phyloP scores from a whole-genome alignment of 352 stramenopile genomes.

The Pythium diclinum region DNA sequence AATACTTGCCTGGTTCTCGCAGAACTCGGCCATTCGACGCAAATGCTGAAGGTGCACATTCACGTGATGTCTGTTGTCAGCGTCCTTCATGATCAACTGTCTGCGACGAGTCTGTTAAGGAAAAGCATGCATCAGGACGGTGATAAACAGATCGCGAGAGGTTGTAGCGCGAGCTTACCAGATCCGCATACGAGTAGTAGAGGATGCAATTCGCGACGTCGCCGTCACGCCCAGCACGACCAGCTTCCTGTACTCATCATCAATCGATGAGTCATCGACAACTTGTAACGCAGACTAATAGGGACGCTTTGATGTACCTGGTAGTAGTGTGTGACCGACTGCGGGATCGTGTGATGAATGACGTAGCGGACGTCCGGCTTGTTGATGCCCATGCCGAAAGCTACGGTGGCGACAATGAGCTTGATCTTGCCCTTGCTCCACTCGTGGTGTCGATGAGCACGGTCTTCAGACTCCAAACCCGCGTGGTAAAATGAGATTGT shows the following conservation, averaged over 20 bases:
- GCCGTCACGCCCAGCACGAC: constrained; percentile 76
- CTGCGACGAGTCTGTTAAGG: constrained; percentile 46
- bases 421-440: constrained; percentile 91
- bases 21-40: constrained; percentile 84
- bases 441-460: constrained; percentile 74
- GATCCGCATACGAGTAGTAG: constrained; percentile 83
- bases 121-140: neutral
- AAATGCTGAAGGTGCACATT: constrained; percentile 85
- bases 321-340: constrained; percentile 90
- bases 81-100: constrained; percentile 79
- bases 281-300: neutral
- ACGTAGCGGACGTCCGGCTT: constrained; percentile 88
- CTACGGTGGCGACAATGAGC: constrained; percentile 84
- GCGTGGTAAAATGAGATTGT: constrained; percentile 87
- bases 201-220: constrained; percentile 83
- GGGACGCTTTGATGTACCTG: constrained; percentile 40
- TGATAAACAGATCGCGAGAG: neutral
- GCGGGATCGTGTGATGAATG: constrained; percentile 86
- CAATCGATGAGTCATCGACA: neutral
- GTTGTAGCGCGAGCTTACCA: constrained; percentile 36
- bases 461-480: constrained; percentile 68
- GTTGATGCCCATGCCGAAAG: constrained; percentile 90
- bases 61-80: constrained; percentile 69
- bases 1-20: constrained; percentile 68
- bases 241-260: constrained; percentile 58